A percentile compares a stretch with the other conserved stretches of the same genome.
phyloP scores from a whole-genome alignment of 768 basidiomycete genomes.

The Albatrellus ellisii region DNA sequence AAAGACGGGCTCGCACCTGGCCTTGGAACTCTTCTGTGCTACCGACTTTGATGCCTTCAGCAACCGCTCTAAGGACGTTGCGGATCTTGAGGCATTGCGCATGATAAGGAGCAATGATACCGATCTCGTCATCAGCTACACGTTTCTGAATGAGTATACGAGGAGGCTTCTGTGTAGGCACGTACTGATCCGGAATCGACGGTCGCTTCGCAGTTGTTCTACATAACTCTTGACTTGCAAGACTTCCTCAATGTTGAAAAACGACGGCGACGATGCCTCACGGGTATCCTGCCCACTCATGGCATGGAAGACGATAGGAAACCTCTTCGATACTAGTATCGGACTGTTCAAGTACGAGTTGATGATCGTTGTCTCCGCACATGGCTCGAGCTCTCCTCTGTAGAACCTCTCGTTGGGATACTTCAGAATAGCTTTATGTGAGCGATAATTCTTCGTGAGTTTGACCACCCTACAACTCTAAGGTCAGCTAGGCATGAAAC shows the following conservation, averaged over 20 bases:
- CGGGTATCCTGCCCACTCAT: slow-evolving; percentile 51
- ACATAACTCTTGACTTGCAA: slow-evolving; percentile 38
- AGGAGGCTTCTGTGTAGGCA: neutral
- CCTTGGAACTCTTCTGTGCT: slow-evolving; percentile 61
- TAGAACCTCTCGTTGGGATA: slow-evolving; percentile 56
- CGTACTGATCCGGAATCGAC: neutral
- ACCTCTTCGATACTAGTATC: slow-evolving; percentile 27
- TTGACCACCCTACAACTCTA: slow-evolving; percentile 61
- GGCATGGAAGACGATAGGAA: slow-evolving; percentile 43
- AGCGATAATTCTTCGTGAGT: slow-evolving; percentile 51
- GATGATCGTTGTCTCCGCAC: slow-evolving; percentile 24
- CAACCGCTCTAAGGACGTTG: slow-evolving; percentile 18
- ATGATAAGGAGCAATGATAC: slow-evolving; percentile 49
- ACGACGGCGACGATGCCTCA: slow-evolving; percentile 54
- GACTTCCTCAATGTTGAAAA: slow-evolving; percentile 54
- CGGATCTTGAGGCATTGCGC: slow-evolving; percentile 43
- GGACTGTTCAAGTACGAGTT: slow-evolving; percentile 16
- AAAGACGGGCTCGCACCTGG: slow-evolving; percentile 9
- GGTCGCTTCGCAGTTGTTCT: slow-evolving; percentile 14
- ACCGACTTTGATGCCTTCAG: slow-evolving; percentile 37
- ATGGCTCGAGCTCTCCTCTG: slow-evolving; percentile 33
- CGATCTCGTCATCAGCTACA: slow-evolving; percentile 36
- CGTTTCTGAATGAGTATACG: neutral
- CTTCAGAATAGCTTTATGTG: slow-evolving; percentile 43
- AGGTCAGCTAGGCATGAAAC: no score